phyloP scores from a whole-genome alignment of 2,329 filamentous ascomycete species.

The Alternaria dauci region DNA sequence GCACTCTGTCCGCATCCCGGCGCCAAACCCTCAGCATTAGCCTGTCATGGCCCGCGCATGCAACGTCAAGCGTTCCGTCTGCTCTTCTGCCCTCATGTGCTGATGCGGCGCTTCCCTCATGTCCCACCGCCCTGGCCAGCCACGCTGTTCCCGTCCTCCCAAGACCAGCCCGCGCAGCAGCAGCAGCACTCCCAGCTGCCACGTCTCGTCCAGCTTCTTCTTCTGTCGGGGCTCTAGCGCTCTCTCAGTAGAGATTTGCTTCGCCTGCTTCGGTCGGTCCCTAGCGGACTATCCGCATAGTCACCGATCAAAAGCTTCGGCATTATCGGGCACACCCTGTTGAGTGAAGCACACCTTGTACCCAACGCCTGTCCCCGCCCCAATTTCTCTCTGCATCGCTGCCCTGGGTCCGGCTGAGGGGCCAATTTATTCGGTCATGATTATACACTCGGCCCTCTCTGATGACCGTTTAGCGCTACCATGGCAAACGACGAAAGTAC shows the following conservation, averaged over 20 bases:
- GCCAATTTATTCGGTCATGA: slow-evolving; percentile 11
- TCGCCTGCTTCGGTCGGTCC: slow-evolving; percentile 7
- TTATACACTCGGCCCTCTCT: background rate
- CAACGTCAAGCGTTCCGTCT: slow-evolving; percentile 15
- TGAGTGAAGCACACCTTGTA: slow-evolving; percentile 26
- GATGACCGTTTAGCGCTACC: slow-evolving; percentile 5
- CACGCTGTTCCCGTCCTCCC: slow-evolving; percentile 6
- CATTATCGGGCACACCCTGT: slow-evolving; percentile 20
- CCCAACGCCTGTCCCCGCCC: slow-evolving; percentile 15
- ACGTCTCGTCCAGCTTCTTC: background rate
- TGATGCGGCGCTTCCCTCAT: slow-evolving; percentile 27
- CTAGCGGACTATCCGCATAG: slow-evolving; percentile 15
- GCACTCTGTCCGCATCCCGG: slow-evolving; percentile 4
- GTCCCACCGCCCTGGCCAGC: slow-evolving; percentile 25
- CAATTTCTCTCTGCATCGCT: slow-evolving; percentile 8
- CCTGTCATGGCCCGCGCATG: too few relatives aligned
- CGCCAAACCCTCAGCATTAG: slow-evolving; percentile 1
- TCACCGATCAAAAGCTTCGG: slow-evolving; percentile 21
- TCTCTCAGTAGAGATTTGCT: background rate
- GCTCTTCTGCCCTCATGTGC: slow-evolving; percentile 29
- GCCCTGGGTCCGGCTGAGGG: slow-evolving; percentile 11
- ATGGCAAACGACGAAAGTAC: slow-evolving; percentile 16
- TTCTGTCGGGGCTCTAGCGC: background rate
- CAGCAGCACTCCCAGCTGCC: background rate
- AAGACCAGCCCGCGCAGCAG: background rate